A percentile compares a stretch with the other conserved stretches of the same genome.
These are phyloP conservation scores for Nowakowskiella sp. DNA, from an alignment of 192 early-diverging fungal species.

Conservation along the genomic window DNA sequence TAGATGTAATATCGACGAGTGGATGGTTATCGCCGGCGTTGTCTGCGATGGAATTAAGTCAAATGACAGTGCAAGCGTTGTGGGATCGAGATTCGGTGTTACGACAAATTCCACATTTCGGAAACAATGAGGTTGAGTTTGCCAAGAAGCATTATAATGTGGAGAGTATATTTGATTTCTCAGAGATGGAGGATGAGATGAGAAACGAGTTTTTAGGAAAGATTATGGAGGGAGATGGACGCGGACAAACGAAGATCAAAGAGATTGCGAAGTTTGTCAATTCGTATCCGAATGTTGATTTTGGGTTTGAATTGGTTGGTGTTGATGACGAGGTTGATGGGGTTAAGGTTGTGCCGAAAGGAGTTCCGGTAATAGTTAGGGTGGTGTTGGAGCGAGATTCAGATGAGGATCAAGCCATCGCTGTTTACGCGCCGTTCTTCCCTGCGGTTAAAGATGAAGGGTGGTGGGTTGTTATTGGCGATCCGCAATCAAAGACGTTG, in stretches of 20 bases:
- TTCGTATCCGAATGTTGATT: conserved; percentile 87
- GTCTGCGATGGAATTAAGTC: conserved; percentile 91
- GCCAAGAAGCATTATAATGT: conserved; percentile 63
- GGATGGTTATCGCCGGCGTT: conserved; percentile 87
- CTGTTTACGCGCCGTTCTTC: conserved; percentile 87
- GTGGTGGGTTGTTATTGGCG: conserved; percentile 97
- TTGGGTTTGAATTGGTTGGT: conserved; percentile 60
- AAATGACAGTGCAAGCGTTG: conserved; percentile 95
- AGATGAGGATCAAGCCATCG: conserved; percentile 54
- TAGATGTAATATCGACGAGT: conserved; percentile 88
- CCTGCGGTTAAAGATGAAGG: conserved; percentile 82
- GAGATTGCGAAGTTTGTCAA: conserved; percentile 85
- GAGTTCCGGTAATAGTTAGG: conserved; percentile 55
- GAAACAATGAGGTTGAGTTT: conserved; percentile 57
- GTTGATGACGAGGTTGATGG: conserved; percentile 47
- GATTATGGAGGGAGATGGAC: conserved; percentile 53
- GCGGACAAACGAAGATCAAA: conserved; percentile 45
- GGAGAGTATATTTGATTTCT: conserved; percentile 84
- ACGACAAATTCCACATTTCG: conserved; percentile 87
- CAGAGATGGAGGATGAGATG: conserved; percentile 87
- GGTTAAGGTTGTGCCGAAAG: conserved; percentile 45
- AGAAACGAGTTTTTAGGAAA: conserved; percentile 49
- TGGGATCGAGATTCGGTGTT: conserved; percentile 91
- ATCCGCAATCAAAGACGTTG: conserved; percentile 65
- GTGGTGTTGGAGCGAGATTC: conserved; percentile 75